Evolutionary conservation across 2,329 filamentous ascomycete genomes (phyloP).

Genomic region (Cercospora sp.): DNA sequence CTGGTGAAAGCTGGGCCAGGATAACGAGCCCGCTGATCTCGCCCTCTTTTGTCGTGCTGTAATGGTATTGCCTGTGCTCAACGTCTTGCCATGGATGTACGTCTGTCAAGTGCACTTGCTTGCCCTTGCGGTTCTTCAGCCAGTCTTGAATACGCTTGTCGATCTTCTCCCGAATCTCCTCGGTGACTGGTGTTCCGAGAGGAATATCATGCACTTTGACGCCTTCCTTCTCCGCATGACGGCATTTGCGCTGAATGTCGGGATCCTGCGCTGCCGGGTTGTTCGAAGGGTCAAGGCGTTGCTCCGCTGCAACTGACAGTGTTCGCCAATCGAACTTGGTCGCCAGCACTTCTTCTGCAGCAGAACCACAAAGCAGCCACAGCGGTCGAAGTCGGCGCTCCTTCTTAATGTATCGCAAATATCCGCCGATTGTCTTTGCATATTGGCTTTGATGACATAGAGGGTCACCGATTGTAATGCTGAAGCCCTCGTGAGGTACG

Average conservation of each 20-base stretch:
- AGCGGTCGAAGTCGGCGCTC: slow-evolving; percentile 74
- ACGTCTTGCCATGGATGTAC: slow-evolving; percentile 85
- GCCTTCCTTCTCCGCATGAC: slow-evolving; percentile 78
- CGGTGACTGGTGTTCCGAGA: slow-evolving; percentile 62
- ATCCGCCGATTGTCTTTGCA: slow-evolving; percentile 68
- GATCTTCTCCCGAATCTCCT: slow-evolving; percentile 68
- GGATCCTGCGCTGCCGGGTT: slow-evolving; percentile 66
- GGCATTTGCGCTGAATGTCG: slow-evolving; percentile 71
- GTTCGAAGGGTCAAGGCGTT: slow-evolving; percentile 75
- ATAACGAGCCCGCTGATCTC: slow-evolving; percentile 76
- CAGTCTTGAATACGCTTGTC: slow-evolving; percentile 76
- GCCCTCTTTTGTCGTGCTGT: slow-evolving; percentile 71
- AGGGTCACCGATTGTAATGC: slow-evolving; percentile 83
- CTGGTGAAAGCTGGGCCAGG: slow-evolving; percentile 75
- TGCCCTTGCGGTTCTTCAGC: slow-evolving; percentile 76
- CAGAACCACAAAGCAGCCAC: slow-evolving; percentile 83
- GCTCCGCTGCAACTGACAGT: slow-evolving; percentile 83
- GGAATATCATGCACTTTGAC: slow-evolving; percentile 75
- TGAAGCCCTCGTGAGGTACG: slow-evolving; percentile 73
- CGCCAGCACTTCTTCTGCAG: slow-evolving; percentile 77
- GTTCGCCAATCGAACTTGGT: slow-evolving; percentile 83
- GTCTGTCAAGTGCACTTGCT: slow-evolving; percentile 86
- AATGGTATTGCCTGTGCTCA: slow-evolving; percentile 82
- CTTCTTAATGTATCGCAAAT: slow-evolving; percentile 72
- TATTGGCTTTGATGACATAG: slow-evolving; percentile 81